Evolutionary conservation across 345 rosid genomes (phyloP).

Genomic region (Salix koriyanagi): DNA sequence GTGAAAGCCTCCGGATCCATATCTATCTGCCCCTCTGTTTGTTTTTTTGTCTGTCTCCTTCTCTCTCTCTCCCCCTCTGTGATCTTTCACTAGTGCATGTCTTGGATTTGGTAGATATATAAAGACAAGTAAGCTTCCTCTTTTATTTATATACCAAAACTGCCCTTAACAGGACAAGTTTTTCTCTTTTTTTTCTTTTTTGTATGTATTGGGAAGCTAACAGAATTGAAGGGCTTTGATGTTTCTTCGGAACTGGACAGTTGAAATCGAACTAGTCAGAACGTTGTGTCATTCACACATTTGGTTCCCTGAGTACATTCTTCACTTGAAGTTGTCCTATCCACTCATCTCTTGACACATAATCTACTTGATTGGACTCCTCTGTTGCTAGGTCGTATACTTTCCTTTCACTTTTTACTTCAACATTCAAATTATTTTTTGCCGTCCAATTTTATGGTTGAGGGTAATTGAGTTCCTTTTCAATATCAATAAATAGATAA

Average conservation of each 20-base stretch:
- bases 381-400: no score
- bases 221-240: neutral
- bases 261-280: constrained; percentile 47
- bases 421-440: no score
- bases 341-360: constrained; percentile 13
- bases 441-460: no score
- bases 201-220: constrained; percentile 13
- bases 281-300: neutral
- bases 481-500: no score
- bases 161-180: constrained; percentile 18
- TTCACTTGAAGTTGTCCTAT: neutral
- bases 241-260: constrained; percentile 43
- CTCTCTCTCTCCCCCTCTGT: no score
- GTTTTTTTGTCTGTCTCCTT: no score
- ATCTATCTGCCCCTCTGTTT: neutral
- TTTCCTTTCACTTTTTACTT: no score
- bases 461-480: no score
- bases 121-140: constrained; percentile 11
- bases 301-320: constrained; percentile 14
- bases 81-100: no score
- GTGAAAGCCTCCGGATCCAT: constrained; percentile 88
- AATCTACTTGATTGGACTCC: neutral
- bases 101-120: neutral
- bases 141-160: constrained; percentile 18
- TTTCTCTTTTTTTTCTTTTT: neutral